A percentile compares a stretch with the other conserved stretches of the same genome.
These are phyloP conservation scores for Candida mesenterica DNA, from an alignment of 1,139 yeast genomes.

Conservation along the genomic window DNA sequence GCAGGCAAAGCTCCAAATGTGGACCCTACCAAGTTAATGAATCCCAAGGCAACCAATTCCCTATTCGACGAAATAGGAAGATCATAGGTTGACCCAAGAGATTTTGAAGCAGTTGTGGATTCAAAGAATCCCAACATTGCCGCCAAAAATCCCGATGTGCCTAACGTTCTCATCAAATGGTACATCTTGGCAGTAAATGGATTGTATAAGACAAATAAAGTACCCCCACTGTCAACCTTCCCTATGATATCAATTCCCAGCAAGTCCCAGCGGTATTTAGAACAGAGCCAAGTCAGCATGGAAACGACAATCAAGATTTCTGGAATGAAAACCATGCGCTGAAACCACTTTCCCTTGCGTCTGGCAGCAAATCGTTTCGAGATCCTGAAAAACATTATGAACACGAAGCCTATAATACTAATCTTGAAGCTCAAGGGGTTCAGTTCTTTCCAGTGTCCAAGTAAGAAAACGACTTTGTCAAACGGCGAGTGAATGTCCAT, in stretches of 20 bases:
- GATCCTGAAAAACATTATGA: constrained; percentile 39
- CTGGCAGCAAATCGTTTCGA: constrained; percentile 38
- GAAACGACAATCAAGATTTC: constrained; percentile 80
- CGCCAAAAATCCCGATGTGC: constrained; percentile 65
- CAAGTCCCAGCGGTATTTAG: constrained; percentile 51
- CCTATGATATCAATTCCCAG: constrained; percentile 72
- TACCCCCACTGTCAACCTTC: constrained; percentile 40
- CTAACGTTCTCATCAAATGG: constrained; percentile 40
- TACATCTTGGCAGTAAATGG: constrained; percentile 30
- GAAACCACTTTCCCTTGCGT: constrained; percentile 14
- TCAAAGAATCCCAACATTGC: constrained; percentile 93
- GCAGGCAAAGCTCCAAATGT: constrained; percentile 83
- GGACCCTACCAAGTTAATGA: constrained; percentile 65
- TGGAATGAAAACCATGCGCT: constrained; percentile 59
- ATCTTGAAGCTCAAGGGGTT: constrained; percentile 54
- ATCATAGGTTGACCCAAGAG: constrained; percentile 64
- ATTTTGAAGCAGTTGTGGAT: constrained; percentile 89
- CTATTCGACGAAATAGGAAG: constrained; percentile 71
- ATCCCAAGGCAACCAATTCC: constrained; percentile 80
- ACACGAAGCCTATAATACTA: constrained; percentile 47
- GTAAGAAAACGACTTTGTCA: constrained; percentile 62
- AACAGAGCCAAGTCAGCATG: constrained; percentile 58
- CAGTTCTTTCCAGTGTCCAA: constrained; percentile 35
- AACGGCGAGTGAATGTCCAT: constrained; percentile 75
- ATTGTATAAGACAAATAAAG: constrained; percentile 27